Evolutionary conservation across 2,329 filamentous ascomycete species (phyloP).

Genomic region (Onygena corvina): DNA sequence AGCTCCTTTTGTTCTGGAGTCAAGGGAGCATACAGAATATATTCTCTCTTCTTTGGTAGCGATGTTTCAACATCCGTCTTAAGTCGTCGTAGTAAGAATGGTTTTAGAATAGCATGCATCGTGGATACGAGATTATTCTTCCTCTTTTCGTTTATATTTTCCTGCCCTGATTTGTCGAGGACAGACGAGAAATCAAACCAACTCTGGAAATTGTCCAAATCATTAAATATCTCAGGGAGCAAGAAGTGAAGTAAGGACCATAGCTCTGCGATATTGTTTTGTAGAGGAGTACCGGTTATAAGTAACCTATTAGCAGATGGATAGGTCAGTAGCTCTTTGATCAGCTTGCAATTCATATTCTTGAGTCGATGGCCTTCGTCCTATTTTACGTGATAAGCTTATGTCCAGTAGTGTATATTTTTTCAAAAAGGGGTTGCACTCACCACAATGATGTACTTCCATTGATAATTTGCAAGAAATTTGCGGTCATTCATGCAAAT

Average conservation of each 20-base stretch:
- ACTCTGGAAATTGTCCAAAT: slow-evolving; percentile 80
- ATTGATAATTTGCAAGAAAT: slow-evolving; percentile 68
- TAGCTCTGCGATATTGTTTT: slow-evolving; percentile 88
- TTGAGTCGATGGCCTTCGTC: slow-evolving; percentile 97
- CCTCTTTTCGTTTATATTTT: slow-evolving; percentile 65
- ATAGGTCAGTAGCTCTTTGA: slow-evolving; percentile 78
- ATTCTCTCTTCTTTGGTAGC: slow-evolving; percentile 93
- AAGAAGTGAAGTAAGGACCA: slow-evolving; percentile 94
- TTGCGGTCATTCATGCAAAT: slow-evolving; percentile 87
- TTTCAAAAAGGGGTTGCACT: slow-evolving; percentile 24
- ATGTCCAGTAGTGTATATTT: slow-evolving; percentile 6
- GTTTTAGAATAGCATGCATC: slow-evolving; percentile 85
- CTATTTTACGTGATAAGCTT: slow-evolving; percentile 32
- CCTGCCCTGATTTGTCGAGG: slow-evolving; percentile 66
- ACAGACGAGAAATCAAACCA: slow-evolving; percentile 97
- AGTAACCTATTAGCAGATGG: slow-evolving; percentile 80
- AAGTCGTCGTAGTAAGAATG: slow-evolving; percentile 72
- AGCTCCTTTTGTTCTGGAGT: slow-evolving; percentile 83
- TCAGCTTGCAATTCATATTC: slow-evolving; percentile 86
- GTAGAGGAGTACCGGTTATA: slow-evolving; percentile 87
- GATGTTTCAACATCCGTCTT: slow-evolving; percentile 87
- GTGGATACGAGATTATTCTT: slow-evolving; percentile 71
- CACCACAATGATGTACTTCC: slow-evolving; percentile 95
- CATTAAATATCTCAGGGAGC: slow-evolving; percentile 81
- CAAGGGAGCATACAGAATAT: slow-evolving; percentile 86